Conservation (phyloP, 148 eudicot species). For the Vaccinium darrowii region DNA sequence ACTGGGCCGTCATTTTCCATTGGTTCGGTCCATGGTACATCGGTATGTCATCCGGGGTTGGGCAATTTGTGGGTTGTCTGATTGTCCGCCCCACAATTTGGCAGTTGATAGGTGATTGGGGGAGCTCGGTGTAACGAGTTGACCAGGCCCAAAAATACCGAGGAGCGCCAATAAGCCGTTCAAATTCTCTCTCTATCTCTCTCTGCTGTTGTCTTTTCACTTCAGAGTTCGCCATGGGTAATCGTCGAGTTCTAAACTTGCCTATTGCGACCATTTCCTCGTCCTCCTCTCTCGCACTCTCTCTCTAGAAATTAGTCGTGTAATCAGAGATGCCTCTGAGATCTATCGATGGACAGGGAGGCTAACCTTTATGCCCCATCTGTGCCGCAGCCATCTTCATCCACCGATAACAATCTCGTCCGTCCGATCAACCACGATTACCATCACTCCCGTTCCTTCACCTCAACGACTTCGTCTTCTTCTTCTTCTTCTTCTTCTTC, state of each 20-base stretch:
- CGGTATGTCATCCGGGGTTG: not conserved
- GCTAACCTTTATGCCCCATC: slow-evolving; percentile 43
- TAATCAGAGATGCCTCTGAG: slow-evolving; percentile 20
- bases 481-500: slow-evolving; percentile 34
- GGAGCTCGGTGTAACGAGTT: not conserved
- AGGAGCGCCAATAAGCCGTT: slow-evolving; percentile 18
- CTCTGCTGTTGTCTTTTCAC: not conserved
- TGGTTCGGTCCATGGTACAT: too few species aligned
- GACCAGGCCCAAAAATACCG: not conserved
- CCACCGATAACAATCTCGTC: slow-evolving; percentile 26
- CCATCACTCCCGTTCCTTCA: slow-evolving; percentile 28
- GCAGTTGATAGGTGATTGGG: not conserved
- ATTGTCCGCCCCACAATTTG: not conserved
- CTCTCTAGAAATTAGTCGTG: not conserved
- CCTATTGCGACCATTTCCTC: not conserved
- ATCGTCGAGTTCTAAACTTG: not conserved
- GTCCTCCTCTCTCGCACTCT: not conserved
- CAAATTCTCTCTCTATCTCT: slow-evolving; percentile 17
- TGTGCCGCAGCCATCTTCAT: slow-evolving; percentile 13
- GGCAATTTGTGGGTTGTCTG: not conserved
- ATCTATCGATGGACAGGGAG: slow-evolving; percentile 14
- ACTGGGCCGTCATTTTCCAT: too few species aligned
- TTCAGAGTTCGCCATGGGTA: slow-evolving; percentile 5
- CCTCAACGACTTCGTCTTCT: slow-evolving; percentile 37
- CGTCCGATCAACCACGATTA: slow-evolving; percentile 42